phyloP scores from a whole-genome alignment of 768 basidiomycete species.

The Clathrus columnatus region DNA sequence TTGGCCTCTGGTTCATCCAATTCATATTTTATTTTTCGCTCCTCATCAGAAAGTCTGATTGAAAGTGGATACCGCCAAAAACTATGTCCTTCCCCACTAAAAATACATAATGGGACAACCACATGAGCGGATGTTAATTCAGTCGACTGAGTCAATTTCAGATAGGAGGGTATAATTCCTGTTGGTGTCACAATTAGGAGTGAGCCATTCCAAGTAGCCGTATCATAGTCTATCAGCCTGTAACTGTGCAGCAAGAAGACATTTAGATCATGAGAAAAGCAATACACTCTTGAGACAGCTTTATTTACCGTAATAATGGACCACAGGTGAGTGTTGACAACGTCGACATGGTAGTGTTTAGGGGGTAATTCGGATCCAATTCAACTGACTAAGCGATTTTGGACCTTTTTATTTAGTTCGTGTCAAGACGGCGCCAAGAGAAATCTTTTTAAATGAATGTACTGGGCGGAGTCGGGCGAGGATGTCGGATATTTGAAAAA shows the following conservation, averaged over 20 bases:
- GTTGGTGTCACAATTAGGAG: constrained; percentile 3
- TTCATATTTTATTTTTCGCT: constrained; percentile 9
- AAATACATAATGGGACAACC: not conserved
- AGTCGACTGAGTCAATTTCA: not conserved
- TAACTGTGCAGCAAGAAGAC: constrained; percentile 3
- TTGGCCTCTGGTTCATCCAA: constrained; percentile 1
- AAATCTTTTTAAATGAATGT: too few relatives aligned
- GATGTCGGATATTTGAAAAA: too few relatives aligned
- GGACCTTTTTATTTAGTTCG: not conserved
- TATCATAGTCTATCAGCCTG: constrained; percentile 9
- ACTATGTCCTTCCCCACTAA: not conserved
- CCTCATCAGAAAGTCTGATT: constrained; percentile 2
- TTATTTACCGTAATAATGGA: constrained; percentile 4
- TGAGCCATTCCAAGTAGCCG: constrained; percentile 12
- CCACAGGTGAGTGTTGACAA: not conserved
- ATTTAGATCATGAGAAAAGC: not conserved
- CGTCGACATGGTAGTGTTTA: not conserved
- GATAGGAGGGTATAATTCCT: not conserved
- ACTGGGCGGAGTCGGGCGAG: too few relatives aligned
- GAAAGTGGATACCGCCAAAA: constrained; percentile 12
- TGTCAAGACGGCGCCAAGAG: too few relatives aligned
- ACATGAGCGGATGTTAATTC: not conserved
- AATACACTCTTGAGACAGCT: not conserved
- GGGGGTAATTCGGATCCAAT: not conserved
- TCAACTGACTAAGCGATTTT: not conserved